phyloP scores from a whole-genome alignment of 2,329 filamentous ascomycete genomes.

The Ceratocystis cacaofunesta region DNA sequence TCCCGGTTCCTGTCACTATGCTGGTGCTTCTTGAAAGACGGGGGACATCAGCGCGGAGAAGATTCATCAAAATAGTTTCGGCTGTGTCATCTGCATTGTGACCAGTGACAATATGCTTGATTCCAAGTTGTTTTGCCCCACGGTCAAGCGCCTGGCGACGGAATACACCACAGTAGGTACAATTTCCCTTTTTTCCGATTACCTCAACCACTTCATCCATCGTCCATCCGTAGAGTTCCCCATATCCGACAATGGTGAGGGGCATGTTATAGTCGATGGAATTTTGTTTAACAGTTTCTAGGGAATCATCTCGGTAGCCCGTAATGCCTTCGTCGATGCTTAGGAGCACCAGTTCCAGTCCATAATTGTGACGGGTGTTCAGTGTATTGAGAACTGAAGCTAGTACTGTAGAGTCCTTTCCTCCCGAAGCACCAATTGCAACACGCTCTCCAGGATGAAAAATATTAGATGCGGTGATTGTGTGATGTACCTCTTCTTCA shows the following conservation, averaged over 20 bases:
- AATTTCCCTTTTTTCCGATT: conserved; percentile 95
- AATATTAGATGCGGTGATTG: conserved; percentile 65
- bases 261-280: conserved; percentile 82
- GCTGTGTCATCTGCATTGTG: conserved; percentile 97
- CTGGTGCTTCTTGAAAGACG: conserved; percentile 76
- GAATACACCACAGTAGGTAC: conserved; percentile 97
- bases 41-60: conserved; percentile 78
- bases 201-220: conserved; percentile 98
- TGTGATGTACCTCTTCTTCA: conserved; percentile 86
- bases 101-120: conserved; percentile 88
- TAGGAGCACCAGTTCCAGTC: conserved; percentile 68
- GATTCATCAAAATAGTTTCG: conserved; percentile 95
- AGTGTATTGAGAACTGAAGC: conserved; percentile 89
- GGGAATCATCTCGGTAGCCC: conserved; percentile 86
- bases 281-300: conserved; percentile 94
- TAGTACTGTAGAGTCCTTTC: conserved; percentile 93
- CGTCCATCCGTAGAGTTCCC: conserved; percentile 91
- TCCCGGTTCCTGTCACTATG: conserved; percentile 64
- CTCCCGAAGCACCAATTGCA: conserved; percentile 89
- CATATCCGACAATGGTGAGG: conserved; percentile 82
- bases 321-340: conserved; percentile 96
- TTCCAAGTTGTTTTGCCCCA: conserved; percentile 72
- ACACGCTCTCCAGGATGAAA: conserved; percentile 74
- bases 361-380: conserved; percentile 79
- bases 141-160: conserved; percentile 84